Base-by-base conservation (phyloP, 441 rosid genomes). In the California macrophylla region DNA sequence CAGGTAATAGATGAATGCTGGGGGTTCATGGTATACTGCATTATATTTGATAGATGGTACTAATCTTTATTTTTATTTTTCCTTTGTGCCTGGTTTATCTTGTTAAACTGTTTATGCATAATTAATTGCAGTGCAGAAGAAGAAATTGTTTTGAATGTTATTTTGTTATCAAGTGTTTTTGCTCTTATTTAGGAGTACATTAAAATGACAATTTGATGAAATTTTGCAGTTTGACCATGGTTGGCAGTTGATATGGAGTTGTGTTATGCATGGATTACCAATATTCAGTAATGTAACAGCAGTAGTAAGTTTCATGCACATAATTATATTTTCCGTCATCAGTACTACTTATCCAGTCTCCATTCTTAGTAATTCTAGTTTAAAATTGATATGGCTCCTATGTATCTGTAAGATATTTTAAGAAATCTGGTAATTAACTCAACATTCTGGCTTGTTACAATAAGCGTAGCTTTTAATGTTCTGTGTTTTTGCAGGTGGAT, bases 221-320 rank as follows among this genome's bases (percentile, higher is more conserved):
- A 36, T 42, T 58, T 65, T 85, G 83, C 91, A 91, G 99, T 74
- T 84, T 69, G 79, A 80, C 69, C 73, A 72, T 68, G 87, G 92
- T 74, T 92, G 97, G 99, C 90, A 85, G 62, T 78, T 79, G 73
- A 80, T 92, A 76, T 94, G 98, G 98, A 84, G 78, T 76, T 80
- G 81, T 76, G 74, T 89, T 71, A 76, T 92, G 80, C 99, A 89
- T 56, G 91, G 89, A 70, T 78, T 94, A 71, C 96, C 96, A 28
- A 77, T 86, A 32, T 86, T 94, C 84, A 92, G 97, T 77, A 92
- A 86, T 78, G 66, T 77, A 69, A 82, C 84, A 67, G 66, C 78
- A 18, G 83, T 90, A 80, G 99, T 94, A 86, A 84, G 98, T 86
- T 79, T 66, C 56, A 23, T 71, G 66, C 66, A 71, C 58, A 66